These are phyloP conservation scores for Trichoderma harzianum DNA, from an alignment of 2,329 filamentous ascomycete genomes.

Conservation along the genomic window DNA sequence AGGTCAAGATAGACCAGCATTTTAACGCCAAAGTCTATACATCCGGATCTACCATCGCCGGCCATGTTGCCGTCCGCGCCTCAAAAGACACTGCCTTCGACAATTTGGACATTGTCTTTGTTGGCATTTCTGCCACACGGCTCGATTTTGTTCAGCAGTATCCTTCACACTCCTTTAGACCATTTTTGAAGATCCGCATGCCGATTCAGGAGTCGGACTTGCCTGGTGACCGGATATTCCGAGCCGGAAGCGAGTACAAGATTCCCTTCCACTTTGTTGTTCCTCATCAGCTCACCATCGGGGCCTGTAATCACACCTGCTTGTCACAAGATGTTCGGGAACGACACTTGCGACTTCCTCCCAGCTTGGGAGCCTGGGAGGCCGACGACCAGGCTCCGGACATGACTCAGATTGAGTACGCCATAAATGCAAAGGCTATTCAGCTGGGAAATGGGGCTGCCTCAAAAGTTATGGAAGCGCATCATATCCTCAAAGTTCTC, in stretches of 20 bases:
- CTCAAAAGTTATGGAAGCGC: slow-evolving; percentile 39
- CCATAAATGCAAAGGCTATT: slow-evolving; percentile 45
- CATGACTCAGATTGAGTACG: slow-evolving; percentile 54
- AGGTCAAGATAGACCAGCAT: slow-evolving; percentile 51
- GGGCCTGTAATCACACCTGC: slow-evolving; percentile 52
- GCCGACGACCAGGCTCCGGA: slow-evolving; percentile 53
- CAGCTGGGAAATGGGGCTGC: slow-evolving; percentile 20
- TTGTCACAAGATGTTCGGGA: slow-evolving; percentile 45
- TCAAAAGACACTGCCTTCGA: slow-evolving; percentile 48
- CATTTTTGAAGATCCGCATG: slow-evolving; percentile 56
- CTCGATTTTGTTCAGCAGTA: slow-evolving; percentile 49
- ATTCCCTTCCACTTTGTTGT: slow-evolving; percentile 60
- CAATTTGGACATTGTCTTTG: slow-evolving; percentile 50
- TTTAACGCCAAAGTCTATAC: slow-evolving; percentile 55
- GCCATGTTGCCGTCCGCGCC: slow-evolving; percentile 46
- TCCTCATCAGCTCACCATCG: slow-evolving; percentile 54
- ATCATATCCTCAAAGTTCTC: slow-evolving; percentile 50
- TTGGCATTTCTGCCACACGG: slow-evolving; percentile 48
- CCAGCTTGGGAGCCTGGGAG: slow-evolving; percentile 51
- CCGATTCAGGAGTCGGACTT: slow-evolving; percentile 47
- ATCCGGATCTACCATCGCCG: slow-evolving; percentile 49
- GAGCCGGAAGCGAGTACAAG: slow-evolving; percentile 46
- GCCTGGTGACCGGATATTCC: slow-evolving; percentile 46
- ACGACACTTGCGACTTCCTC: slow-evolving; percentile 52
- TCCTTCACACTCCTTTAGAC: slow-evolving; percentile 47